phyloP scores from a whole-genome alignment of 768 basidiomycete genomes.

The Cyclocybe cylindracea region DNA sequence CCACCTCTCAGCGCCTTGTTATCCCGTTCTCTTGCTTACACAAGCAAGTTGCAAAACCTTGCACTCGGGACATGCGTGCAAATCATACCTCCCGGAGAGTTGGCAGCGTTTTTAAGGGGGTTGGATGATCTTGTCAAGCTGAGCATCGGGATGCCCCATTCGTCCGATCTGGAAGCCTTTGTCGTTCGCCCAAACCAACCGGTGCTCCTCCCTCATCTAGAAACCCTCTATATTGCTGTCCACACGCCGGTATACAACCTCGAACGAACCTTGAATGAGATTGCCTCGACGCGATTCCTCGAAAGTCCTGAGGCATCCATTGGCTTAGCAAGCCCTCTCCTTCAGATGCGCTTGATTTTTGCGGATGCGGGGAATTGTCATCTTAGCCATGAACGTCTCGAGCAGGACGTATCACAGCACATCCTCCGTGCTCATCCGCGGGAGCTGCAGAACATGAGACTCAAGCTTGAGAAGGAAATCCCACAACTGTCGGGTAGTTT shows the following conservation, averaged over 20 bases:
- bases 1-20: slow-evolving; percentile 6
- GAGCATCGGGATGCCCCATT: slow-evolving; percentile 4
- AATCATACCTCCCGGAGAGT: slow-evolving; percentile 4
- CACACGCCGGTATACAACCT: not conserved
- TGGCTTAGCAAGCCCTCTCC: not conserved
- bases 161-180: slow-evolving; percentile 1
- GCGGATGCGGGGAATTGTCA: not conserved
- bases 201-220: slow-evolving; percentile 4
- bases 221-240: slow-evolving; percentile 7
- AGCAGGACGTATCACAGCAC: not conserved
- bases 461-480: slow-evolving; percentile 3
- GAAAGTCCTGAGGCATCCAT: not conserved
- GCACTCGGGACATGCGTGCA: slow-evolving; percentile 5
- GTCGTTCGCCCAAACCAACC: not conserved
- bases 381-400: not conserved
- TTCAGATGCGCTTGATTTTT: not conserved
- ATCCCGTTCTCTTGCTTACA: slow-evolving; percentile 1
- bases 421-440: not conserved
- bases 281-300: slow-evolving; percentile 4
- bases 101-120: slow-evolving; percentile 3
- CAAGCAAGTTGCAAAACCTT: not conserved
- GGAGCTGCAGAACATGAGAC: not conserved
- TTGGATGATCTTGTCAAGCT: slow-evolving; percentile 7
- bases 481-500: slow-evolving; percentile 1
- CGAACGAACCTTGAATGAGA: not conserved